Conservation (phyloP, 805 yeast genomes). For the Teunomyces barrocoloradensis region DNA sequence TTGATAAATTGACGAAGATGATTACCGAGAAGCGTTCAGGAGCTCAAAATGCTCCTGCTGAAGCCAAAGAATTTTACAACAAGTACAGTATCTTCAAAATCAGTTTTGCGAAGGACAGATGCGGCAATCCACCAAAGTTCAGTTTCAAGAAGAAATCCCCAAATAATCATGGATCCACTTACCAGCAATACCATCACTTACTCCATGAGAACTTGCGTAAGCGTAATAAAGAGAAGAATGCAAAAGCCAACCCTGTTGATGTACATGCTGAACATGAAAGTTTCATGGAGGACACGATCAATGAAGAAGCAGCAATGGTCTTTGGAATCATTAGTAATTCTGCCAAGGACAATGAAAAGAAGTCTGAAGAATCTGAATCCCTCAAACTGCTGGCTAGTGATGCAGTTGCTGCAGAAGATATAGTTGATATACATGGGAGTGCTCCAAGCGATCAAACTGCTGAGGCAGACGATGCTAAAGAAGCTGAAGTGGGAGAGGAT, state of each 20-base stretch:
- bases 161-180: conserved; percentile 16
- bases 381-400: neutral
- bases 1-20: conserved; percentile 49
- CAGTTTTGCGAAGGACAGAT: conserved; percentile 74
- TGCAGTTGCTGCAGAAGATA: neutral
- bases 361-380: neutral
- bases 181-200: conserved; percentile 13
- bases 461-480: neutral
- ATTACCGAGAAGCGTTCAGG: conserved; percentile 33
- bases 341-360: neutral
- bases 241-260: conserved; percentile 7
- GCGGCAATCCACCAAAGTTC: conserved; percentile 70
- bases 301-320: conserved; percentile 43
- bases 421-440: conserved; percentile 8
- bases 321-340: conserved; percentile 39
- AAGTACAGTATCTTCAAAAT: conserved; percentile 56
- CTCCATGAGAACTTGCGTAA: conserved; percentile 8
- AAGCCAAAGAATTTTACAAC: conserved; percentile 29
- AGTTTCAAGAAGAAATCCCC: conserved; percentile 42
- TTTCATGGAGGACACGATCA: conserved; percentile 21
- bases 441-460: conserved; percentile 4
- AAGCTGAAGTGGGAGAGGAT: neutral
- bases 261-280: conserved; percentile 8
- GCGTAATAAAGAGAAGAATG: conserved; percentile 10
- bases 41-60: conserved; percentile 29